A percentile compares a stretch with the other conserved stretches of the same genome.
These are phyloP conservation scores for Serendipita indica DNA, from an alignment of 768 basidiomycete genomes.

Conservation along the genomic window DNA sequence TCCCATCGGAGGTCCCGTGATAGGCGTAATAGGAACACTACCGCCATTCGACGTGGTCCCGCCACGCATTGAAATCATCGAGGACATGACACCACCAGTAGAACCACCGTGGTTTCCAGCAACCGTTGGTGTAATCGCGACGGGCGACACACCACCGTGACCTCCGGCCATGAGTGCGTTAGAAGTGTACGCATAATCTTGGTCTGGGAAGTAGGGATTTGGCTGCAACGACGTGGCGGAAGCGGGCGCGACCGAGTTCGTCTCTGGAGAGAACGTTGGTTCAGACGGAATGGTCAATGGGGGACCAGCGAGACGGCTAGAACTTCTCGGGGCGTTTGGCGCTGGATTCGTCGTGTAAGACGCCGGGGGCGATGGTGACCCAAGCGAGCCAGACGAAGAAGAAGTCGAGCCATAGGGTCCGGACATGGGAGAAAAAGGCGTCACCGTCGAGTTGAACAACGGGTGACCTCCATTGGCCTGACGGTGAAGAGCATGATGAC, in stretches of 20 bases:
- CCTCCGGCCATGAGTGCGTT: neutral
- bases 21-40: constrained; percentile 4
- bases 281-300: neutral
- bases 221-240: too few relatives aligned
- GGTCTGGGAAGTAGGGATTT: neutral
- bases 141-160: neutral
- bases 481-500: too few relatives aligned
- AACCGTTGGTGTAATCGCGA: neutral
- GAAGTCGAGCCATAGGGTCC: too few relatives aligned
- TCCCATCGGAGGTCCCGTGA: too few relatives aligned
- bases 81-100: neutral
- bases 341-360: neutral
- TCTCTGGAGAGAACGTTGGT: too few relatives aligned
- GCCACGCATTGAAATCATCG: neutral
- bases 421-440: too few relatives aligned
- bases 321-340: neutral
- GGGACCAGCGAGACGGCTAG: neutral
- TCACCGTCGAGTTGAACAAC: too few relatives aligned
- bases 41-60: neutral
- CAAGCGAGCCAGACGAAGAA: too few relatives aligned
- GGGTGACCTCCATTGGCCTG: too few relatives aligned
- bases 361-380: neutral
- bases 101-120: neutral
- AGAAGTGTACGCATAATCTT: neutral
- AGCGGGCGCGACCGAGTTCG: too few relatives aligned